Evolutionary conservation across 768 basidiomycete genomes (phyloP).

Genomic region (Tylopilus vinaceipallidus): DNA sequence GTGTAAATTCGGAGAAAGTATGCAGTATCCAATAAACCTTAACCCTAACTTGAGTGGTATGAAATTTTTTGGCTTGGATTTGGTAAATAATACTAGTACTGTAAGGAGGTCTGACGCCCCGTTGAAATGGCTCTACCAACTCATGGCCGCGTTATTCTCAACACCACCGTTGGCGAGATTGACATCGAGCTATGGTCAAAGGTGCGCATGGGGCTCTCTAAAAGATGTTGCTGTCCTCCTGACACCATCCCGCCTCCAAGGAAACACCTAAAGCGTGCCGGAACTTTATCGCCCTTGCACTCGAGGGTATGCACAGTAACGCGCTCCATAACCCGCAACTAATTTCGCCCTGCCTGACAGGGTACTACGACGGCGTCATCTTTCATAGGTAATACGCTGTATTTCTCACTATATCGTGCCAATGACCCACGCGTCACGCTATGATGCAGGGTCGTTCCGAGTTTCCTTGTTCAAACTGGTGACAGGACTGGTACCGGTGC

Average conservation of each 20-base stretch:
- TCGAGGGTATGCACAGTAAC: constrained; percentile 69
- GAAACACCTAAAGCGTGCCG: constrained; percentile 95
- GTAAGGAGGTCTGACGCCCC: background rate
- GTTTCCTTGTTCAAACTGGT: constrained; percentile 93
- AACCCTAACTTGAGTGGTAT: constrained; percentile 12
- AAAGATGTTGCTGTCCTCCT: background rate
- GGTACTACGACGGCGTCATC: constrained; percentile 94
- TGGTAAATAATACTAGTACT: background rate
- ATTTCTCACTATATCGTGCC: background rate
- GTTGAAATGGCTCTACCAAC: constrained; percentile 76
- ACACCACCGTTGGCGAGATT: constrained; percentile 85
- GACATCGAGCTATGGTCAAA: constrained; percentile 94
- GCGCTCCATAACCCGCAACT: background rate
- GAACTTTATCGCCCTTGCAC: constrained; percentile 83
- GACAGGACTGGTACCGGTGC: constrained; percentile 89
- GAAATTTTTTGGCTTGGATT: background rate
- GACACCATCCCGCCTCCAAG: constrained; percentile 34
- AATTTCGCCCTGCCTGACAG: constrained; percentile 38
- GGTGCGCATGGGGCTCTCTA: constrained; percentile 38
- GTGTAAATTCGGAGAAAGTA: background rate
- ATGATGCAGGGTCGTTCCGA: constrained; percentile 68
- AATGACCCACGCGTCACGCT: background rate
- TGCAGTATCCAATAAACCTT: constrained; percentile 21
- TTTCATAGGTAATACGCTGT: constrained; percentile 73
- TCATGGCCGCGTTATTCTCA: constrained; percentile 79